Conservation (phyloP, 805 yeast species). For the Torulaspora quercuum region DNA sequence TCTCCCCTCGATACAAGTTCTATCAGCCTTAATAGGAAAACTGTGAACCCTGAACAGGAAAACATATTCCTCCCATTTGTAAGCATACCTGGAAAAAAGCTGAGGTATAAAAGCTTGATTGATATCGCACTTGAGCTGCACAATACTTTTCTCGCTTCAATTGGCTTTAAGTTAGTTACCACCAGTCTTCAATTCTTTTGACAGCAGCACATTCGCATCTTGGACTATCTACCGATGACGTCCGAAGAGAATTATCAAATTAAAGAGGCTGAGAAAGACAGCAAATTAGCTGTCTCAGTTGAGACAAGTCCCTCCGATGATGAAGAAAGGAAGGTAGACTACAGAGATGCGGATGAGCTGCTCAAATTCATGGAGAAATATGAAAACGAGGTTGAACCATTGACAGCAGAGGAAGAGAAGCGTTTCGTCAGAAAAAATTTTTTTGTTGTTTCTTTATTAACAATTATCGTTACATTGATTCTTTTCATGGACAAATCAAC, state of each 20-base stretch:
- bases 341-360: slow-evolving; percentile 6
- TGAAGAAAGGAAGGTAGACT: slow-evolving; percentile 1
- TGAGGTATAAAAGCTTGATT: too few species aligned
- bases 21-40: too few species aligned
- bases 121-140: too few species aligned
- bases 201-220: too few species aligned
- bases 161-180: too few species aligned
- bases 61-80: too few species aligned
- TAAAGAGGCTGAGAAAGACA: background rate
- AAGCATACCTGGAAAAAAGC: too few species aligned
- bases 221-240: too few species aligned
- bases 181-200: too few species aligned
- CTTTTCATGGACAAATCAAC: slow-evolving; percentile 52
- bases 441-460: slow-evolving; percentile 37
- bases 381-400: slow-evolving; percentile 4
- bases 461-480: slow-evolving; percentile 40
- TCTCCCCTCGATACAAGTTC: too few species aligned
- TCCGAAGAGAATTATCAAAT: background rate
- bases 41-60: too few species aligned
- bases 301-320: background rate
- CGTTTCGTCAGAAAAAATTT: slow-evolving; percentile 39
- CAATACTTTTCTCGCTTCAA: too few species aligned
- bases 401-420: slow-evolving; percentile 41
- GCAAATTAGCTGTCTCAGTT: background rate
- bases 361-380: slow-evolving; percentile 6